Conservation (phyloP, 2,329 filamentous ascomycete genomes). For the Dryadomyces quercivorus region DNA sequence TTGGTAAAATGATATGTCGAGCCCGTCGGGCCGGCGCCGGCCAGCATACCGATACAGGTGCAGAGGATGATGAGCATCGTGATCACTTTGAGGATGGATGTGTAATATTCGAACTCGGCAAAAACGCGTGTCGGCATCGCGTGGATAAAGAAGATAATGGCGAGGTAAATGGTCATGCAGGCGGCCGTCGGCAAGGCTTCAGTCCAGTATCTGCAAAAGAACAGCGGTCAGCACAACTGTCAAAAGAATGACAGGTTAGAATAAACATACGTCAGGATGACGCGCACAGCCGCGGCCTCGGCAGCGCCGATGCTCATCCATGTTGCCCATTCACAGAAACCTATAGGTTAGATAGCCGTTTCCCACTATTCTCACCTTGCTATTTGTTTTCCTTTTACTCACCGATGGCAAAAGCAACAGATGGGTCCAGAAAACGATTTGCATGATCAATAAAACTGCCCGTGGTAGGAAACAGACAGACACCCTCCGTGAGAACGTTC, state of each 20-base stretch:
- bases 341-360: background rate
- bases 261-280: background rate
- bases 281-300: background rate
- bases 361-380: background rate
- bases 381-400: background rate
- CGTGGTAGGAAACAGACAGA: slow-evolving; percentile 1
- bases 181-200: background rate
- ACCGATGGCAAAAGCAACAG: background rate
- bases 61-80: background rate
- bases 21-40: background rate
- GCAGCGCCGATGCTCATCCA: background rate
- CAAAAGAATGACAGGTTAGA: no score
- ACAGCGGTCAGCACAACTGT: no score
- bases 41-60: background rate
- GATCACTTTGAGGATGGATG: background rate
- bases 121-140: background rate
- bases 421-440: background rate
- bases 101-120: slow-evolving; percentile 1
- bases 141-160: background rate
- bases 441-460: slow-evolving; percentile 3
- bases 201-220: background rate
- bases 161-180: slow-evolving; percentile 4
- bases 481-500: slow-evolving; percentile 1
- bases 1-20: background rate
- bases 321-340: background rate